These are phyloP conservation scores for Microcyclosporella mali DNA, from an alignment of 2,329 filamentous ascomycete species.

Conservation along the genomic window DNA sequence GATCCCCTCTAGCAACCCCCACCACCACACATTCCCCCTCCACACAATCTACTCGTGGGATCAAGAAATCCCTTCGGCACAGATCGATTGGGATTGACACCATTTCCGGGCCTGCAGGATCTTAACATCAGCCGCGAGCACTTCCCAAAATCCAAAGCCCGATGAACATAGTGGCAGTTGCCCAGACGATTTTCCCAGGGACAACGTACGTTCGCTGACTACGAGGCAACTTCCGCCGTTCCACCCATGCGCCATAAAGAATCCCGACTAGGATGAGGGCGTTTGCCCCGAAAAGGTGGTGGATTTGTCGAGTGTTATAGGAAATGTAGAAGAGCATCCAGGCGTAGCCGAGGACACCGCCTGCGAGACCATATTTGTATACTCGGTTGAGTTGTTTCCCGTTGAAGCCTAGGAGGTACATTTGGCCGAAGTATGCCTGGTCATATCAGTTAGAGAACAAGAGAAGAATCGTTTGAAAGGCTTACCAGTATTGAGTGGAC, in stretches of 20 bases:
- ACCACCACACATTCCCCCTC: too few relatives aligned
- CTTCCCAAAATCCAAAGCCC: too few relatives aligned
- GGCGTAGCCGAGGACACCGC: conserved; percentile 12
- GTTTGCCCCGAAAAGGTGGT: conserved; percentile 15
- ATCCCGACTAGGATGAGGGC: conserved; percentile 11
- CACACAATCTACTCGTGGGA: too few relatives aligned
- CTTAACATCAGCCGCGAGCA: too few relatives aligned
- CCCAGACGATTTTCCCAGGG: too few relatives aligned
- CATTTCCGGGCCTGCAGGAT: too few relatives aligned
- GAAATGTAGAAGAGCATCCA: conserved; percentile 16
- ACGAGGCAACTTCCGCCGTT: conserved; percentile 1
- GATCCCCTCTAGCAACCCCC: too few relatives aligned
- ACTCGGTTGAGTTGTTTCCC: conserved; percentile 5
- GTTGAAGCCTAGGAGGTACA: conserved; percentile 11
- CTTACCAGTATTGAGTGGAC: conserved; percentile 8
- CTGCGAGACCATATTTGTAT: conserved; percentile 8
- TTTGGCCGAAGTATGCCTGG: conserved; percentile 16
- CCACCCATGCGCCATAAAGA: conserved; percentile 9
- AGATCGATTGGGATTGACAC: too few relatives aligned
- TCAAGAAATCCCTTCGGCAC: too few relatives aligned
- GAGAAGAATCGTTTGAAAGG: too few relatives aligned
- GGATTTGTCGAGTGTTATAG: conserved; percentile 9
- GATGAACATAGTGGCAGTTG: too few relatives aligned
- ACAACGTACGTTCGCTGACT: too few relatives aligned
- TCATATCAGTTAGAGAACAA: conserved; percentile 1